phyloP scores from a whole-genome alignment of 2,329 filamentous ascomycete genomes.

The Alternaria sp. region DNA sequence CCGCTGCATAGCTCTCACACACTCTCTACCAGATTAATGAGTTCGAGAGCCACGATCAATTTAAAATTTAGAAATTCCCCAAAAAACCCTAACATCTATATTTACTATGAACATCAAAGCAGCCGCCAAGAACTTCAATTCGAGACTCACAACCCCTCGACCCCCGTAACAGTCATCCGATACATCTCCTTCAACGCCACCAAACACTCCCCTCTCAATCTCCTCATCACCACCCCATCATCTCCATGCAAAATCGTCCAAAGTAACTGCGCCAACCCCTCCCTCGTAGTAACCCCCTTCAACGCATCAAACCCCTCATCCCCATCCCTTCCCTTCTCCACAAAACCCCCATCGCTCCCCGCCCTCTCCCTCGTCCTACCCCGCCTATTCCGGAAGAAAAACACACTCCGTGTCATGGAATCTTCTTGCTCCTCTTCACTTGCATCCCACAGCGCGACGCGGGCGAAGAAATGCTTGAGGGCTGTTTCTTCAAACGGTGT shows the following conservation, averaged over 20 bases:
- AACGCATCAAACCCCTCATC: conserved; percentile 21
- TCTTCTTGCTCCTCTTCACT: conserved; percentile 20
- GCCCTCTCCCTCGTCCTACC: conserved; percentile 10
- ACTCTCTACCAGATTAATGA: too few relatives aligned
- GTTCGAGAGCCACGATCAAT: neutral
- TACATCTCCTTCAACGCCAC: conserved; percentile 35
- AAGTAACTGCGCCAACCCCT: conserved; percentile 38
- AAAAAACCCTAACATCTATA: neutral
- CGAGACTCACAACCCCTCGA: neutral
- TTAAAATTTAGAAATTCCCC: neutral
- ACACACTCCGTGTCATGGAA: conserved; percentile 10
- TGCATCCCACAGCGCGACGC: conserved; percentile 34
- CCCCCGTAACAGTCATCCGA: conserved; percentile 13
- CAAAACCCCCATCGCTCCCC: conserved; percentile 22
- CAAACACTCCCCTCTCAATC: conserved; percentile 25
- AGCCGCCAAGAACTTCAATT: neutral
- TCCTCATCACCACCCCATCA: conserved; percentile 20
- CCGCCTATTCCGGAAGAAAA: conserved; percentile 9
- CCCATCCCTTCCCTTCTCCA: conserved; percentile 20
- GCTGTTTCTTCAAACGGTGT: conserved; percentile 31
- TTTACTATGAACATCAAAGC: neutral
- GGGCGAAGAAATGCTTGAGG: conserved; percentile 34
- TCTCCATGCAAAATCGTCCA: conserved; percentile 33
- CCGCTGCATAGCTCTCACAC: too few relatives aligned
- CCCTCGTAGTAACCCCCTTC: conserved; percentile 35